A percentile compares a stretch with the other conserved stretches of the same genome.
These are phyloP conservation scores for Cardamine occulta DNA, from an alignment of 345 rosid genomes.

Conservation along the genomic window DNA sequence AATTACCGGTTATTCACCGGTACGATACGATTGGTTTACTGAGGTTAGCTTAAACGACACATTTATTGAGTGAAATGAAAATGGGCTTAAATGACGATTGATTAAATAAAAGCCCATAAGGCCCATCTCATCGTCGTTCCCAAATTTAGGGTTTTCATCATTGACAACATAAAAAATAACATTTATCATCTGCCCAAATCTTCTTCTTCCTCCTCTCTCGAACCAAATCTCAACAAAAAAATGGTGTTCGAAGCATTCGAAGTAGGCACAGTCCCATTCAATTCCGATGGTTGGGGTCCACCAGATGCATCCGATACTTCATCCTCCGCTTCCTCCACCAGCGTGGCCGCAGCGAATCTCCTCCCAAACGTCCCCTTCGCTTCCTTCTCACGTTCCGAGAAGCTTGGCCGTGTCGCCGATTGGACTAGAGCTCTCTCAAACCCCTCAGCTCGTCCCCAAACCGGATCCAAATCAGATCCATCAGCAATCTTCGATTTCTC, in stretches of 20 bases:
- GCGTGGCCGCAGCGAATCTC: slow-evolving; percentile 50
- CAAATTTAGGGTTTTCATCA: slow-evolving; percentile 34
- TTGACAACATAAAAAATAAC: not conserved
- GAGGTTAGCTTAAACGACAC: not conserved
- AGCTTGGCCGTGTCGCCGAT: slow-evolving; percentile 93
- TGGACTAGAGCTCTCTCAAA: slow-evolving; percentile 70
- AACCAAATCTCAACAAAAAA: slow-evolving; percentile 20
- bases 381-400: slow-evolving; percentile 90
- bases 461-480: slow-evolving; percentile 47
- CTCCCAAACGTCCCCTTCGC: slow-evolving; percentile 72
- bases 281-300: slow-evolving; percentile 96
- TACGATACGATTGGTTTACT: not conserved
- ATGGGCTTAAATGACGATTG: no score
- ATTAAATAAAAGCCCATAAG: slow-evolving; percentile 7
- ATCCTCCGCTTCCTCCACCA: slow-evolving; percentile 45
- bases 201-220: not conserved
- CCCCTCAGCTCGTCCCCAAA: slow-evolving; percentile 44
- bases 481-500: slow-evolving; percentile 75
- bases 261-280: slow-evolving; percentile 82
- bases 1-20: not conserved
- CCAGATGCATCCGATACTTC: slow-evolving; percentile 46
- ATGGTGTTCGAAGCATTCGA: slow-evolving; percentile 62
- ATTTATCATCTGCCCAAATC: not conserved
- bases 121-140: not conserved
- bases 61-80: not conserved